These are phyloP conservation scores for Omphalea diandra DNA, from an alignment of 441 rosid species.

Conservation along the genomic window DNA sequence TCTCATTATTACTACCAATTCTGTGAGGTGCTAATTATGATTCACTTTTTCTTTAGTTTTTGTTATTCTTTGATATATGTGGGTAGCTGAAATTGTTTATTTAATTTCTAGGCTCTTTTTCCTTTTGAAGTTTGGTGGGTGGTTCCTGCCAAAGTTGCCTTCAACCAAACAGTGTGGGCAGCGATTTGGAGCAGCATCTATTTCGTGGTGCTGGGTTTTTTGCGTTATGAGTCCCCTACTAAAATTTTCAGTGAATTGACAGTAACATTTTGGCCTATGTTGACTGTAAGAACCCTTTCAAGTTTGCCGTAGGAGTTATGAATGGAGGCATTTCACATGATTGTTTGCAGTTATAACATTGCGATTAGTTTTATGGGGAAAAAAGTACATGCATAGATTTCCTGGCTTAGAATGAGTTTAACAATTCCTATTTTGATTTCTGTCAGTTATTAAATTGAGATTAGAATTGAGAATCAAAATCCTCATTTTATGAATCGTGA, in stretches of 20 bases:
- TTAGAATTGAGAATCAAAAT: no score
- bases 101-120: slow-evolving; percentile 54
- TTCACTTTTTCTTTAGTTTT: not conserved
- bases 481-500: no score
- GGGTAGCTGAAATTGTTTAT: not conserved
- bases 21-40: slow-evolving; percentile 58
- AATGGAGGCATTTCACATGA: no score
- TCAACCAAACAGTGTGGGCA: slow-evolving; percentile 90
- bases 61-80: not conserved
- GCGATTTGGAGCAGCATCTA: slow-evolving; percentile 92
- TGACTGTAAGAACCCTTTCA: slow-evolving; percentile 60
- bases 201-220: slow-evolving; percentile 59
- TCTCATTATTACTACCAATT: slow-evolving; percentile 94
- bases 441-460: no score
- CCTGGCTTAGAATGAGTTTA: not conserved
- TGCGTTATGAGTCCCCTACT: slow-evolving; percentile 72
- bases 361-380: not conserved
- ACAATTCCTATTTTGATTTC: not conserved
- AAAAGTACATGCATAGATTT: not conserved
- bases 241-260: slow-evolving; percentile 57
- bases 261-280: slow-evolving; percentile 81
- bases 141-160: slow-evolving; percentile 81
- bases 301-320: no score
- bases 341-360: no score
- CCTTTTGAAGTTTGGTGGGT: slow-evolving; percentile 95